A percentile compares a stretch with the other conserved stretches of the same genome.
These are phyloP conservation scores for Rhodamnia rubescens DNA, from an alignment of 345 rosid genomes.

Conservation along the genomic window DNA sequence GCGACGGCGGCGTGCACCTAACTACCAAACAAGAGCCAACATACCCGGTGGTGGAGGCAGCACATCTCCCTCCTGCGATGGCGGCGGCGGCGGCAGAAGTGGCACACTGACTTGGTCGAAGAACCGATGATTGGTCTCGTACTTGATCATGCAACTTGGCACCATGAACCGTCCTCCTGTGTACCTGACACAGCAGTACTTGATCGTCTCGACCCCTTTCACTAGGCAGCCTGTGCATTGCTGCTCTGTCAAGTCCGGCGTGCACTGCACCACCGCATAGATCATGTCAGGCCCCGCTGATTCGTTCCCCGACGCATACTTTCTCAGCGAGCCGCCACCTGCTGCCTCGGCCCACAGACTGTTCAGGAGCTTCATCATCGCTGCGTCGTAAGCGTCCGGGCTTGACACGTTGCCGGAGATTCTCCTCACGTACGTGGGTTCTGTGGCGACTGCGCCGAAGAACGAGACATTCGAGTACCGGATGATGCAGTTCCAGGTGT, in stretches of 20 bases:
- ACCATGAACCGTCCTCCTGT: not conserved
- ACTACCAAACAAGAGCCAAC: not conserved
- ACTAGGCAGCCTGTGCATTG: too few relatives aligned
- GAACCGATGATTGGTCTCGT: not conserved
- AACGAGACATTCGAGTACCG: not conserved
- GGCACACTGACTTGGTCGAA: not conserved
- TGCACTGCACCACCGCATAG: slow-evolving; percentile 31
- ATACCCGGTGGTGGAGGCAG: not conserved
- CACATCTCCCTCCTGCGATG: not conserved
- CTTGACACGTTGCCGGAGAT: not conserved
- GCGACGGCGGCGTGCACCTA: not conserved
- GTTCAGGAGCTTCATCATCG: not conserved
- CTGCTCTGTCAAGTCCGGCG: slow-evolving; percentile 22
- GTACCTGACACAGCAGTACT: too few relatives aligned
- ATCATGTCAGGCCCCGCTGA: not conserved
- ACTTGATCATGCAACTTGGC: not conserved
- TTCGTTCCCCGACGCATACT: slow-evolving; percentile 28
- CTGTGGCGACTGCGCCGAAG: accelerated
- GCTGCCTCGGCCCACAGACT: not conserved
- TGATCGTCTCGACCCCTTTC: too few relatives aligned
- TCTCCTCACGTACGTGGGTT: accelerated
- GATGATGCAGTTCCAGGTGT: not conserved
- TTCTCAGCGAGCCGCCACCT: slow-evolving; percentile 12
- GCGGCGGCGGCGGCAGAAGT: not conserved
- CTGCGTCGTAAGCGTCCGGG: not conserved